Evolutionary conservation across 2,329 filamentous ascomycete genomes (phyloP), one percentile per base, ranked within the genome.

Genomic region (Pyrenophora tritici-repentis): DNA sequence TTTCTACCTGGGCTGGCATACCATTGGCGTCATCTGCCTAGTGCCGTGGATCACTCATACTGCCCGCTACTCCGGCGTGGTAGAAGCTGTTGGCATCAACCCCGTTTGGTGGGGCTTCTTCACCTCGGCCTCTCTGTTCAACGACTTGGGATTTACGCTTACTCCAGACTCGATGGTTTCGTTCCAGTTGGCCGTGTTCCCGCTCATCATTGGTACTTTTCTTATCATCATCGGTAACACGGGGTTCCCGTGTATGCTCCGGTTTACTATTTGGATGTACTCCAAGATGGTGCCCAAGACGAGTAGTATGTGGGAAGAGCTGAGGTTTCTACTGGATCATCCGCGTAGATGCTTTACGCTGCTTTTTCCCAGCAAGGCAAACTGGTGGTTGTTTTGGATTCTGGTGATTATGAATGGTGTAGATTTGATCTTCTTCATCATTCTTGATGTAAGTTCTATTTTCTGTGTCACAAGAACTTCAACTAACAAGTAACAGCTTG

Each of bases 211-310:
- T 36, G 85, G 91, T 75, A 85, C 86, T 6, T 96, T 96, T 62
- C 82, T 97, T 35, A 94, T 97, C 68, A 86, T 97, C 55, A 91
- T 96, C 54, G 93, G 93, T 48, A 97, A 97, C 67, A 97, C 93
- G 0, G 94, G 89, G 0, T 97, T 97, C 63, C 94, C 93, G 0
- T 90, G 94, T 66, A 92, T 97, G 88, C 83, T 97, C 18, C 88
- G 94, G 6, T 89, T 97, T 66, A 84, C 94, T 56, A 97, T 99
- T 54, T 99, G 94, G 93, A 64, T 87, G 0, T 68, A 83, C 29
- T 90, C 90, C 10, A 84, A 87, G 47, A 59, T 89, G 40, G 82
- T 86, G 0, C 86, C 89, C 3, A 76, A 75, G 20, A 82, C 79
- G 6, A 89, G 86, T 20, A 86, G 87, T 1, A 72, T 95, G 1